A percentile compares a stretch with the other conserved stretches of the same genome.
Evolutionary conservation across 2,329 filamentous ascomycete species (phyloP).

Genomic region (Chalara sp.): DNA sequence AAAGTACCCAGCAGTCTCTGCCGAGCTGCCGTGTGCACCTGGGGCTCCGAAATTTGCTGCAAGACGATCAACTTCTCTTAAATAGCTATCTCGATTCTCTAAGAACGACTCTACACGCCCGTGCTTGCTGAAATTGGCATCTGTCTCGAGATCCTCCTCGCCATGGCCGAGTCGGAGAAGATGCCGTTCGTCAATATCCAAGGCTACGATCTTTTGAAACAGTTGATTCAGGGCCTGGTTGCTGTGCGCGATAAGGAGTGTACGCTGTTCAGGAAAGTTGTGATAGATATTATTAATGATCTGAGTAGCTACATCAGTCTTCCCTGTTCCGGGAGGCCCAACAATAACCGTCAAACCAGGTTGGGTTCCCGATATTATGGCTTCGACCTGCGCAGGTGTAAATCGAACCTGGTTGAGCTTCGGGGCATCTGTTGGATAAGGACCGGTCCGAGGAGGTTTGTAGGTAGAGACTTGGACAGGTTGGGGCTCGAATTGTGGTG

Average conservation of each 20-base stretch:
- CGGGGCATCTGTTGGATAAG: constrained; percentile 78
- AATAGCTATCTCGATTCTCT: constrained; percentile 72
- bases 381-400: constrained; percentile 84
- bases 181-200: constrained; percentile 94
- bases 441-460: constrained; percentile 79
- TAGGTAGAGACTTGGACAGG: constrained; percentile 83
- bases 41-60: constrained; percentile 79
- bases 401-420: constrained; percentile 81
- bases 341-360: constrained; percentile 91
- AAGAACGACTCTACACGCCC: constrained; percentile 93
- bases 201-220: constrained; percentile 93
- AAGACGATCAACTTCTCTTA: constrained; percentile 79
- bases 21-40: constrained; percentile 91
- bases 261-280: constrained; percentile 90
- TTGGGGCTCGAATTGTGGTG: constrained; percentile 54
- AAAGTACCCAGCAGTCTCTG: constrained; percentile 96
- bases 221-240: constrained; percentile 97
- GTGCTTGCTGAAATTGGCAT: constrained; percentile 86
- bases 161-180: constrained; percentile 87
- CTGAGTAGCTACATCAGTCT: constrained; percentile 98
- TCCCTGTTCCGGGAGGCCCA: constrained; percentile 91
- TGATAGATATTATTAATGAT: constrained; percentile 99
- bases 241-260: constrained; percentile 88
- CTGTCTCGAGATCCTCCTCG: constrained; percentile 85
- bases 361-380: constrained; percentile 88